Conservation (phyloP, 129 eudicot genomes). For the Saussurea involucrata region DNA sequence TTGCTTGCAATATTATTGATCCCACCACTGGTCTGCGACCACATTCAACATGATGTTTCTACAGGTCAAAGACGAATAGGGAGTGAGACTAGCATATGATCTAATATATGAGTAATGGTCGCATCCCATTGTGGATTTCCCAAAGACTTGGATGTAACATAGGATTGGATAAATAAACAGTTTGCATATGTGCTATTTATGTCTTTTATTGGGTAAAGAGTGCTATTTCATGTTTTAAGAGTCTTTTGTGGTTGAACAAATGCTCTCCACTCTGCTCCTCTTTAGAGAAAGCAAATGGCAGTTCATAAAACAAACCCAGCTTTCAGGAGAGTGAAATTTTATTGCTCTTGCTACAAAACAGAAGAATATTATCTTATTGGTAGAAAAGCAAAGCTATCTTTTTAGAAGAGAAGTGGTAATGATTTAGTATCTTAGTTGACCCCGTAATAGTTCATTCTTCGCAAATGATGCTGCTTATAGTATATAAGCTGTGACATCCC, state of each 20-base stretch:
- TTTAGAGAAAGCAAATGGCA: too few species aligned
- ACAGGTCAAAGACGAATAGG: not conserved
- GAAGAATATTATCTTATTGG: too few species aligned
- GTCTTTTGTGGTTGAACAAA: not conserved
- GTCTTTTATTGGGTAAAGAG: too few species aligned
- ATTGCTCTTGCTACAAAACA: too few species aligned
- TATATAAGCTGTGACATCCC: too few species aligned
- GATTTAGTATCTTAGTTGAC: not conserved
- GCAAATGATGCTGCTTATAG: not conserved
- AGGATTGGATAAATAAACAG: not conserved
- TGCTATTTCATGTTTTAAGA: not conserved
- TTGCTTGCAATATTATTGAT: not conserved
- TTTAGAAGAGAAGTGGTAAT: not conserved
- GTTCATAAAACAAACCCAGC: too few species aligned
- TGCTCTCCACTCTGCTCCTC: too few species aligned
- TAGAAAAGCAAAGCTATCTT: too few species aligned
- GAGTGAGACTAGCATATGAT: not conserved
- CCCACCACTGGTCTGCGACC: not conserved
- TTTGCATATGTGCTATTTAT: not conserved
- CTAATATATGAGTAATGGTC: not conserved
- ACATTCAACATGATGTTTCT: not conserved
- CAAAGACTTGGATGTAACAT: not conserved
- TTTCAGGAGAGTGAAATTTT: too few species aligned
- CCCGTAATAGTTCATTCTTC: not conserved
- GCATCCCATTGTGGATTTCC: not conserved